Conservation (phyloP, 345 rosid species). For the Angophora floribunda region DNA sequence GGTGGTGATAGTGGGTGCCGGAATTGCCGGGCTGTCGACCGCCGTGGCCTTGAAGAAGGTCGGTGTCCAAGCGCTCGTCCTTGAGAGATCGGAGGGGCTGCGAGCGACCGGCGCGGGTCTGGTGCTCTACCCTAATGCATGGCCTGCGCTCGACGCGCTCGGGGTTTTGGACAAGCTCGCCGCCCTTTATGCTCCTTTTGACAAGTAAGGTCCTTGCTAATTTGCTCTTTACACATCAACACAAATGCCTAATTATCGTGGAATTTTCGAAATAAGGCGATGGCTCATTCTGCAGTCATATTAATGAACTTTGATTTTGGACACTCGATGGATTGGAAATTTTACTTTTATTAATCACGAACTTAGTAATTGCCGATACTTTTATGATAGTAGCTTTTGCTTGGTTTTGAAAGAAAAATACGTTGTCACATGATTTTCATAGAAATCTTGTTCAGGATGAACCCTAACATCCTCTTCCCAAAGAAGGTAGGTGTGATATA, state of each 20-base stretch:
- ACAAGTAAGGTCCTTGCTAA: not conserved
- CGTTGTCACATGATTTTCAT: not conserved
- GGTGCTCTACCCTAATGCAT: constrained; percentile 20
- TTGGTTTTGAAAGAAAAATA: not conserved
- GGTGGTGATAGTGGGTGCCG: not conserved
- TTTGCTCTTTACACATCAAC: not conserved
- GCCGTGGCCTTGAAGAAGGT: constrained; percentile 23
- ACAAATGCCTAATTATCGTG: not conserved
- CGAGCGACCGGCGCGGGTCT: constrained; percentile 20
- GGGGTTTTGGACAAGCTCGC: constrained; percentile 23
- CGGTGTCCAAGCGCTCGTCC: constrained; percentile 15
- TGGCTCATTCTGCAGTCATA: not conserved
- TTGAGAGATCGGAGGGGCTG: constrained; percentile 15
- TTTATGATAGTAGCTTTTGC: not conserved
- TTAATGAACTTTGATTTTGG: not conserved
- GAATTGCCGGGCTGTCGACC: constrained; percentile 29
- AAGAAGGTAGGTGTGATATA: not conserved
- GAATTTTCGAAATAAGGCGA: not conserved
- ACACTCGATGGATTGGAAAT: not conserved
- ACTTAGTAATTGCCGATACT: too few relatives aligned
- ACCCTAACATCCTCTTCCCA: not conserved
- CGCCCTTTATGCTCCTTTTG: not conserved
- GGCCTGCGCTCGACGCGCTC: constrained; percentile 34
- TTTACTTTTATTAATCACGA: not conserved
- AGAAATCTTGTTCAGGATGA: not conserved